Base-by-base conservation (phyloP, 169 alveolate species). In the Miamiensis avidus region DNA sequence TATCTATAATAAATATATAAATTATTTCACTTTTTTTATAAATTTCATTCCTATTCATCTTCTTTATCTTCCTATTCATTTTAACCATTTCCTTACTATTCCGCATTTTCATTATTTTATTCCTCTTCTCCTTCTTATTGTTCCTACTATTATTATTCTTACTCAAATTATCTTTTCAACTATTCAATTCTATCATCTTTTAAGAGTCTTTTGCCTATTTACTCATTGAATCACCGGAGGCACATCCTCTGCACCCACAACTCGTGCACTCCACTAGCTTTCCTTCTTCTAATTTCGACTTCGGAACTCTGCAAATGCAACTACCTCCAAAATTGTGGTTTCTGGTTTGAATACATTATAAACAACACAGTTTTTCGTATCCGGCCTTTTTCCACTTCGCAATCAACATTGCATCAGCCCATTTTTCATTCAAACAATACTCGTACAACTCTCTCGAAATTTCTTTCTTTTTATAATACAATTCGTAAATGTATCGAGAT, bases 171-270 rank as follows among this genome's bases (percentile, higher is more conserved):
- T n/a, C n/a, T n/a, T n/a, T n/a, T n/a, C n/a, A n/a, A n/a, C n/a
- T n/a, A n/a, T n/a, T n/a, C n/a, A n/a, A n/a, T n/a, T n/a, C n/a
- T n/a, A n/a, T n/a, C n/a, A n/a, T n/a, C n/a, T n/a, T n/a, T n/a
- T n/a, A n/a, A n/a, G n/a, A n/a, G n/a, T n/a, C n/a, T n/a, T n/a
- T n/a, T n/a, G n/a, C n/a, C n/a, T n/a, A n/a, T n/a, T n/a, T n/a
- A n/a, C n/a, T n/a, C n/a, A n/a, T 0, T 86, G 87, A 86, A 91
- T 96, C 98, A 31, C 97, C 91, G 16, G 95, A 86, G 34, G 99
- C 99, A 89, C 99, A 99, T 64, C 99, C 99, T 69, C 99, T 94
- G 88, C 99, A 99, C 29, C 99, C 99, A 89, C 99, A 99, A 84
- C 97, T 97, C 77, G 96, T 96, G 91, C 99, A 99, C 93, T 99